Evolutionary conservation across 768 basidiomycete genomes (phyloP).

Genomic region (Lactarius vividus): DNA sequence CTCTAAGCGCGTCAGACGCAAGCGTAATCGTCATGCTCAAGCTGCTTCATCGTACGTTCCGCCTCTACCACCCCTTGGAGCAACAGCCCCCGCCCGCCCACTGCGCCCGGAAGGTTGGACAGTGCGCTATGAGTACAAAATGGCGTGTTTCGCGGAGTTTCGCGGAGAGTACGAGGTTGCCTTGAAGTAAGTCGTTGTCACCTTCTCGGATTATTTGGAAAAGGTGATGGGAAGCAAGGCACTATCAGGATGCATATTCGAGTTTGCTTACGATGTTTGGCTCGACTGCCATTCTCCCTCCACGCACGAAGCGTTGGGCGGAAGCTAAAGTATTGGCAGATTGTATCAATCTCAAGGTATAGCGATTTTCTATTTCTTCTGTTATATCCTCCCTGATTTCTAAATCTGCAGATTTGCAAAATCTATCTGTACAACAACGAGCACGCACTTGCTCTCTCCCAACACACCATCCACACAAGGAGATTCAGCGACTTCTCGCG

Average conservation of each 20-base stretch:
- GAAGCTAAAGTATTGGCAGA: conserved; percentile 97
- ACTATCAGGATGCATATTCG: conserved; percentile 92
- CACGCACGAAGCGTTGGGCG: conserved; percentile 96
- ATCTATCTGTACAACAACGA: conserved; percentile 91
- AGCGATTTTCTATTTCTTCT: conserved; percentile 10
- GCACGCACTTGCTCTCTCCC: conserved; percentile 71
- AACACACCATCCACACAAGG: conserved; percentile 82
- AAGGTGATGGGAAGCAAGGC: conserved; percentile 45
- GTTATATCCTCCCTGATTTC: background rate
- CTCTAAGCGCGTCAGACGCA: conserved; percentile 87
- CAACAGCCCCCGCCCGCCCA: conserved; percentile 46
- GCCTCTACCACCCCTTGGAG: conserved; percentile 46
- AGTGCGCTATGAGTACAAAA: conserved; percentile 95
- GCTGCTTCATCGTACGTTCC: conserved; percentile 48
- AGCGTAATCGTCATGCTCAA: conserved; percentile 80
- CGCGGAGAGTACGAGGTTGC: conserved; percentile 90
- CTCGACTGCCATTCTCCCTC: conserved; percentile 80
- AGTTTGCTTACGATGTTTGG: conserved; percentile 85
- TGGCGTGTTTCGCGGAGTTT: conserved; percentile 95
- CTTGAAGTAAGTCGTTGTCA: conserved; percentile 61
- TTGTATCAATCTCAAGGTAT: conserved; percentile 85
- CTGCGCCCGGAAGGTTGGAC: conserved; percentile 90
- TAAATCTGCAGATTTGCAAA: conserved; percentile 66
- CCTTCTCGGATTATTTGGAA: conserved; percentile 13
- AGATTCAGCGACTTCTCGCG: conserved; percentile 83